phyloP scores from a whole-genome alignment of 306 rosid species.

The Canavalia gladiata region DNA sequence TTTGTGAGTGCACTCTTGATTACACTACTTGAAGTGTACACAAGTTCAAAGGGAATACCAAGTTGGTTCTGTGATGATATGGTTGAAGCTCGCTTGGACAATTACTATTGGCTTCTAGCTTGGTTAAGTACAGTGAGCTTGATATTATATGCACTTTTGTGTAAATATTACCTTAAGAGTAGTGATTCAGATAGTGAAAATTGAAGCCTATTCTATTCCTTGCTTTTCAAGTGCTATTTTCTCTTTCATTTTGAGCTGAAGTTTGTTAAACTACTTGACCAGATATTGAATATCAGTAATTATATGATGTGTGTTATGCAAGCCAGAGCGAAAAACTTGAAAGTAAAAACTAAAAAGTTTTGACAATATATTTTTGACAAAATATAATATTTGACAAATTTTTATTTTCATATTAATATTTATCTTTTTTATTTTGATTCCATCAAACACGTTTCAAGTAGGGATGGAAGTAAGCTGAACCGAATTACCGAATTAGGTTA shows the following conservation, averaged over 20 bases:
- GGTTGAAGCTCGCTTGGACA: slow-evolving; percentile 81
- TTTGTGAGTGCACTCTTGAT: slow-evolving; percentile 85
- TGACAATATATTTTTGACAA: neutral
- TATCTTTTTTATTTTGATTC: too few species aligned
- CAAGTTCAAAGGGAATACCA: slow-evolving; percentile 58
- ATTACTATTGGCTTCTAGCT: slow-evolving; percentile 83
- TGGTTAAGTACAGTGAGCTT: slow-evolving; percentile 65
- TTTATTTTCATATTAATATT: neutral
- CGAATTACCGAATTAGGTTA: too few species aligned
- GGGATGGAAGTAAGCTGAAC: too few species aligned
- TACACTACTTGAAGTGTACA: slow-evolving; percentile 64
- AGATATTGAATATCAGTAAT: slow-evolving; percentile 21
- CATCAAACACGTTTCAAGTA: too few species aligned
- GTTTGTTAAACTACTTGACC: slow-evolving; percentile 40
- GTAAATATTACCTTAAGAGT: slow-evolving; percentile 60
- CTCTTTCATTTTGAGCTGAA: neutral
- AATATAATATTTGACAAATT: neutral
- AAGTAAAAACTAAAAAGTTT: neutral
- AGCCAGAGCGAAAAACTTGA: neutral
- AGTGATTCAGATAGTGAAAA: slow-evolving; percentile 57
- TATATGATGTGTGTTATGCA: neutral
- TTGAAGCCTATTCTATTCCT: slow-evolving; percentile 31
- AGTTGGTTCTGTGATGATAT: slow-evolving; percentile 93
- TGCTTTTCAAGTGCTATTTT: neutral
- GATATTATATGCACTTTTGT: slow-evolving; percentile 62